Conservation (phyloP, 2,329 filamentous ascomycete genomes). For the Botrytis byssoidea region DNA sequence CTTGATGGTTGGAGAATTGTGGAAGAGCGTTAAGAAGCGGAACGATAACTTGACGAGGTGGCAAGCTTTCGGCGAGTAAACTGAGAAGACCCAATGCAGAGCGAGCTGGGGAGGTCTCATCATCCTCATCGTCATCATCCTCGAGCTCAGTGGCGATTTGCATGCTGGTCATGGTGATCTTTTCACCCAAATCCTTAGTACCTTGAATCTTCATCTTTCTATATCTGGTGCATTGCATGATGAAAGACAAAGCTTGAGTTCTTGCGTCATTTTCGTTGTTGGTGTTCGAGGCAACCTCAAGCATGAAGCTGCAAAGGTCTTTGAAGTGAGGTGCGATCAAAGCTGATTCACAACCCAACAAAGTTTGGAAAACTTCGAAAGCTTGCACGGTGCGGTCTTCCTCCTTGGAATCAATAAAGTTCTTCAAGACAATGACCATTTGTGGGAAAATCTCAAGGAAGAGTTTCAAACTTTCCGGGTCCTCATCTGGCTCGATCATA, state of each 20-base stretch:
- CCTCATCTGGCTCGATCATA: slow-evolving; percentile 84
- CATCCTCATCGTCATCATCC: slow-evolving; percentile 67
- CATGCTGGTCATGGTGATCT: slow-evolving; percentile 83
- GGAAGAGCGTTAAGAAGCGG: slow-evolving; percentile 86
- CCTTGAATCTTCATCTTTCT: slow-evolving; percentile 94
- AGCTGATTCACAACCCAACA: slow-evolving; percentile 84
- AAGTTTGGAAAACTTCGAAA: slow-evolving; percentile 96
- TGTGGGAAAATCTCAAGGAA: slow-evolving; percentile 80
- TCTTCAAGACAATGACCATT: slow-evolving; percentile 89
- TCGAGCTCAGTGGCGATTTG: slow-evolving; percentile 88
- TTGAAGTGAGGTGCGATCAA: slow-evolving; percentile 83
- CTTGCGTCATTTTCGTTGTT: slow-evolving; percentile 80
- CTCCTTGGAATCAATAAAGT: slow-evolving; percentile 73
- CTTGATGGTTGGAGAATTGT: slow-evolving; percentile 70
- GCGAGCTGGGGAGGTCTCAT: slow-evolving; percentile 80
- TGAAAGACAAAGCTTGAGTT: slow-evolving; percentile 86
- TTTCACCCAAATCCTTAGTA: slow-evolving; percentile 77
- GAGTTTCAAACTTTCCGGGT: slow-evolving; percentile 66
- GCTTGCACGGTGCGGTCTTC: slow-evolving; percentile 87
- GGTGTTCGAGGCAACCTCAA: slow-evolving; percentile 75
- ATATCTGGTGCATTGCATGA: slow-evolving; percentile 89
- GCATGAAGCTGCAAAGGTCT: slow-evolving; percentile 91
- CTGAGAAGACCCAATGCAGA: slow-evolving; percentile 86
- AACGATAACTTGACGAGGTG: slow-evolving; percentile 90
- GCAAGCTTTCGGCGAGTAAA: slow-evolving; percentile 81